Evolutionary conservation across 805 yeast genomes (phyloP).

Genomic region (Ogataea salicorniae): DNA sequence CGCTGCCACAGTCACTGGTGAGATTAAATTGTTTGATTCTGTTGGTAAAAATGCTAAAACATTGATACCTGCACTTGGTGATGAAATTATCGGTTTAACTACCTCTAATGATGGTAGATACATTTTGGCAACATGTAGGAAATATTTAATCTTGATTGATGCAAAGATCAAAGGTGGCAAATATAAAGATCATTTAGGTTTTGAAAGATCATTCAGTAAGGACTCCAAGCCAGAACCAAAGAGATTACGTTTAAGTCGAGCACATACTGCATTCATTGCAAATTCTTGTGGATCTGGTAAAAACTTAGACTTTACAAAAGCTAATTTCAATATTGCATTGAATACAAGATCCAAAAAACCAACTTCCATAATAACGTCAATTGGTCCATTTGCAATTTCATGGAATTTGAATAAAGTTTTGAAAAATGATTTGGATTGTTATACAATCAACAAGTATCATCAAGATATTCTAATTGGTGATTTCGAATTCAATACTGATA

Average conservation of each 20-base stretch:
- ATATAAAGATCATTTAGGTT: conserved; percentile 58
- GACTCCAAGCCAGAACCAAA: conserved; percentile 65
- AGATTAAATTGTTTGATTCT: conserved; percentile 65
- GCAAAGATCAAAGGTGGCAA: conserved; percentile 56
- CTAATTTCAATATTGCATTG: conserved; percentile 72
- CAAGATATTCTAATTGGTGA: conserved; percentile 68
- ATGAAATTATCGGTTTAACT: conserved; percentile 60
- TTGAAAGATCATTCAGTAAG: conserved; percentile 56
- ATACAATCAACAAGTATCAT: conserved; percentile 57
- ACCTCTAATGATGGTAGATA: conserved; percentile 77
- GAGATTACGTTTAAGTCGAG: conserved; percentile 63
- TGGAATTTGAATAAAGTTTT: conserved; percentile 69
- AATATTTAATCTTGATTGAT: conserved; percentile 67
- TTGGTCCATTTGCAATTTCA: conserved; percentile 77
- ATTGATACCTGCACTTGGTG: conserved; percentile 77
- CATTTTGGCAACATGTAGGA: conserved; percentile 74
- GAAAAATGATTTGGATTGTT: conserved; percentile 47
- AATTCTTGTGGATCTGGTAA: conserved; percentile 38
- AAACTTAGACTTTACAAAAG: conserved; percentile 57
- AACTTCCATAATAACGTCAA: conserved; percentile 66
- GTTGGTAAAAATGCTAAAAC: conserved; percentile 77
- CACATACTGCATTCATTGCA: conserved; percentile 61
- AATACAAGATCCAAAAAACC: conserved; percentile 44
- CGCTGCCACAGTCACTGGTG: conserved; percentile 72
- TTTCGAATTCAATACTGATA: conserved; percentile 69